phyloP scores from a whole-genome alignment of 257 asterid genomes.

The Ocimum tenuiflorum region DNA sequence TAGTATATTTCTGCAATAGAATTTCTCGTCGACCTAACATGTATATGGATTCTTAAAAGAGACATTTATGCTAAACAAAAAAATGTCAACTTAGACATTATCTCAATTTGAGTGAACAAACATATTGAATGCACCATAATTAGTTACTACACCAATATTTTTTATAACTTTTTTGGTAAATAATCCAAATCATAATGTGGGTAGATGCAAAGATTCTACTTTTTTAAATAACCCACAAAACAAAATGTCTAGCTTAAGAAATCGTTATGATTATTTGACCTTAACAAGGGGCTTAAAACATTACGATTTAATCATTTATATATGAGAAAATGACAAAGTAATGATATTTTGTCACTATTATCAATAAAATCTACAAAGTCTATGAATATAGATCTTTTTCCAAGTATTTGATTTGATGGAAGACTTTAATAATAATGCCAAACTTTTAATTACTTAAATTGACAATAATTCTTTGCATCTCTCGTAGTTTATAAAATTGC shows the following conservation, averaged over 20 bases:
- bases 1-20: no score
- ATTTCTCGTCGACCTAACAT: not conserved
- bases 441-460: not conserved
- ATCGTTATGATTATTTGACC: constrained; percentile 16
- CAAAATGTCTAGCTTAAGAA: constrained; percentile 7
- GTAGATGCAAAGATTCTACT: not conserved
- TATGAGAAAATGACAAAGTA: constrained; percentile 4
- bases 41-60: no score
- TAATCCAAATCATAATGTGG: constrained; percentile 21
- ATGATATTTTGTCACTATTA: not conserved
- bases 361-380: not conserved
- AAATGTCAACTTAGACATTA: not conserved
- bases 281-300: not conserved
- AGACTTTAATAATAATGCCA: not conserved
- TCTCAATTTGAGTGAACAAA: constrained; percentile 1
- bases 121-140: constrained; percentile 1
- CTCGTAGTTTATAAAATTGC: constrained; percentile 2
- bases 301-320: constrained; percentile 8
- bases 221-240: not conserved
- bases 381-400: not conserved
- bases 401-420: not conserved
- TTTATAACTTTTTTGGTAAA: constrained; percentile 22
- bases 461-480: not conserved
- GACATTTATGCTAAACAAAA: no score
- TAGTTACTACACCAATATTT: not conserved